A percentile compares a stretch with the other conserved stretches of the same genome.
phyloP scores from a whole-genome alignment of 345 rosid species.

The Populus ilicifolia region DNA sequence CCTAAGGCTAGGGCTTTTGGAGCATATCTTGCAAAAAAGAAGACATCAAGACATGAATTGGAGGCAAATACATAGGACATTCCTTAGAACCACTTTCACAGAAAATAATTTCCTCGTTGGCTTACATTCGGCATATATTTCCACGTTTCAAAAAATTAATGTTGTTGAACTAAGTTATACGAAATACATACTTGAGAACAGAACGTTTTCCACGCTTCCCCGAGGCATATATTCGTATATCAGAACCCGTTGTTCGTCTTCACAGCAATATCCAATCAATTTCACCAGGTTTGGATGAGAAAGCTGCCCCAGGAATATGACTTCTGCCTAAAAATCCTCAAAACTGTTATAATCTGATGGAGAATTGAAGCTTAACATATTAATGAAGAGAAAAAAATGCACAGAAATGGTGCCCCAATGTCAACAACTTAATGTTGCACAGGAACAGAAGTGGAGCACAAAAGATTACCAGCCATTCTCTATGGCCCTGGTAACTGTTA shows the following conservation, averaged over 20 bases:
- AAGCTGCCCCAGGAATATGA: constrained; percentile 92
- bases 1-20: background rate
- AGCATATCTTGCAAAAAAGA: background rate
- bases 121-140: background rate
- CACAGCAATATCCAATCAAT: constrained; percentile 89
- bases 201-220: constrained; percentile 86
- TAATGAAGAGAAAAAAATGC: background rate
- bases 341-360: constrained; percentile 6
- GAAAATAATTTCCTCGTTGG: background rate
- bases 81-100: background rate
- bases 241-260: constrained; percentile 75
- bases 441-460: background rate
- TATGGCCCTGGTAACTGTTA: constrained; percentile 88
- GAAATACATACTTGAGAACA: constrained; percentile 70
- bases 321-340: constrained; percentile 69
- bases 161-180: background rate
- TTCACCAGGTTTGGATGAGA: constrained; percentile 95
- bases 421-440: background rate
- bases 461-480: constrained; percentile 90
- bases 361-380: background rate
- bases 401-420: background rate
- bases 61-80: background rate
- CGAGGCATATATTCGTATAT: constrained; percentile 90
- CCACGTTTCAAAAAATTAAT: background rate
- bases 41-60: background rate